Conservation (phyloP, 1,284 basidiomycete species). For the Fomitopsis betulina region DNA sequence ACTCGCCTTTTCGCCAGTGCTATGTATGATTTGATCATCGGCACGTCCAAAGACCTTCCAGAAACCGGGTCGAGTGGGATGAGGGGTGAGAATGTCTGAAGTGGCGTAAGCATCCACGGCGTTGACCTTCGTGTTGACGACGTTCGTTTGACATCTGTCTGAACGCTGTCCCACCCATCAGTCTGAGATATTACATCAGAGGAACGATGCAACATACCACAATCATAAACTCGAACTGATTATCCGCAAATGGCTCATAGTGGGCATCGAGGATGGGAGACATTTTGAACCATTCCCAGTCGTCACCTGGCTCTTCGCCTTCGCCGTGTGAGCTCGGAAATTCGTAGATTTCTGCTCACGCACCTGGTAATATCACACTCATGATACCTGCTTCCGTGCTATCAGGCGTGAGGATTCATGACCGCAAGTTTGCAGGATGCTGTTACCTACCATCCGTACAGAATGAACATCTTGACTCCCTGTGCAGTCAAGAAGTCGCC, state of each 20-base stretch:
- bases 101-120: slow-evolving; percentile 32
- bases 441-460: slow-evolving; percentile 13
- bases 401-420: not conserved
- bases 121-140: slow-evolving; percentile 26
- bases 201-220: slow-evolving; percentile 4
- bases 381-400: slow-evolving; percentile 5
- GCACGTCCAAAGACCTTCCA: slow-evolving; percentile 43
- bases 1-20: slow-evolving; percentile 45
- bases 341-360: not conserved
- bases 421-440: not conserved
- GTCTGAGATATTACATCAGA: not conserved
- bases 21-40: slow-evolving; percentile 50
- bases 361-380: slow-evolving; percentile 1
- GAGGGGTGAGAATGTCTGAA: slow-evolving; percentile 39
- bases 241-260: slow-evolving; percentile 8
- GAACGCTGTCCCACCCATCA: not conserved
- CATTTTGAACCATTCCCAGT: slow-evolving; percentile 14
- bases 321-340: not conserved
- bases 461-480: slow-evolving; percentile 13
- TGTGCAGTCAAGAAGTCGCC: slow-evolving; percentile 12
- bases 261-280: not conserved
- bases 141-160: slow-evolving; percentile 12
- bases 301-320: not conserved
- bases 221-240: slow-evolving; percentile 9
- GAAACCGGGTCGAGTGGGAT: slow-evolving; percentile 38